Conservation (phyloP, 371 early-diverging fungal genomes). For the Amoeboaphelidium occidentale region DNA sequence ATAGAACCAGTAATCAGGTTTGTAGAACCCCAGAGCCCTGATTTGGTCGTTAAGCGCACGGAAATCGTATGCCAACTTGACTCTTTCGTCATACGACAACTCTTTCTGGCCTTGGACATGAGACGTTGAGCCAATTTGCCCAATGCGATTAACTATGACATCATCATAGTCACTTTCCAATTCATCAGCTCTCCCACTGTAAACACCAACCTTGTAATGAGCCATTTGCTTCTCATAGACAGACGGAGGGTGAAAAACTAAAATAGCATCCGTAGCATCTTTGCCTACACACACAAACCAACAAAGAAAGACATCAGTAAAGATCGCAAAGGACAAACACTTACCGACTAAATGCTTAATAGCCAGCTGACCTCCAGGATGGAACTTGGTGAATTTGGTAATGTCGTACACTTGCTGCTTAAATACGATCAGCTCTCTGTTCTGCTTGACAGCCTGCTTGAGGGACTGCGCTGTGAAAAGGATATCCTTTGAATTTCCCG, state of each 20-base stretch:
- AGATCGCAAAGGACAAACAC: neutral
- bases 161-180: too few relatives aligned
- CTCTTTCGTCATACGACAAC: neutral
- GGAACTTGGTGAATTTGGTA: constrained; percentile 46
- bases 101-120: too few relatives aligned
- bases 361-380: constrained; percentile 77
- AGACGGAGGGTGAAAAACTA: constrained; percentile 59
- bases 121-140: too few relatives aligned
- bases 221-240: constrained; percentile 45
- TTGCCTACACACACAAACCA: constrained; percentile 7
- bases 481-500: too few relatives aligned
- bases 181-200: too few relatives aligned
- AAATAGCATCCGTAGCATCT: constrained; percentile 74
- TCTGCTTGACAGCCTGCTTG: too few relatives aligned
- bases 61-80: constrained; percentile 19
- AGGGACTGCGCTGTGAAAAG: too few relatives aligned
- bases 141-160: too few relatives aligned
- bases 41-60: constrained; percentile 35
- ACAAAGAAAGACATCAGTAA: neutral
- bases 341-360: constrained; percentile 56
- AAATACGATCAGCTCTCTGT: constrained; percentile 14
- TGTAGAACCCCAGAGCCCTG: constrained; percentile 28
- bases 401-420: constrained; percentile 52
- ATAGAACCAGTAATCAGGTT: constrained; percentile 50
- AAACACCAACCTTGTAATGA: constrained; percentile 43